Evolutionary conservation across 345 rosid species (phyloP), one percentile per base, ranked within the genome.

Genomic region (Moricandia arvensis): DNA sequence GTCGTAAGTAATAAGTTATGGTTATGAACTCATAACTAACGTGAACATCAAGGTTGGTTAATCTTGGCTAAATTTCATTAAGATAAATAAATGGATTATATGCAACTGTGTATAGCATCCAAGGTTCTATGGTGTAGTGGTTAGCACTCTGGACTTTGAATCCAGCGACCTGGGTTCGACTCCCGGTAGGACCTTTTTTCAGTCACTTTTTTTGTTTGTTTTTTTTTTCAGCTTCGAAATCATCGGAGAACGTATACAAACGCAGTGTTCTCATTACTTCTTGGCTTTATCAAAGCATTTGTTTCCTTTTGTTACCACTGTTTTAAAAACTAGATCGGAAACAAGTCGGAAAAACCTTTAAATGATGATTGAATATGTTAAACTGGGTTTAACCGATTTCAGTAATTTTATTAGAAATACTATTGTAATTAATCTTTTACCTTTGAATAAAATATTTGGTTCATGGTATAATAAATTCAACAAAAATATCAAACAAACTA

Each of bases 61-160:
- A 21, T 1, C 24, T 21, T 21, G 2, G 24, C 1, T 21, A 21
- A 2, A 21, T 21, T 21, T 1, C 1, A 21, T 21, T 21, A 21
- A n/a, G n/a, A 8, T 3, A 41, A 30, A 30, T 29, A 7, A n/a
- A n/a, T n/a, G n/a, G 0, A 0, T 0, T 4, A 1, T 5, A 3
- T 12, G 21, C 0, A 13, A 0, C 4, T 0, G 0, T 2, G 0
- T 0, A 3, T 0, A 0, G 2, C 63, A 38, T 2, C 15, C 5
- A 1, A 8, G 92, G 91, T 90, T 89, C 86, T 81, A 85, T 87
- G 98, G 97, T 90, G 93, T 89, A 85, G 90, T 86, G 91, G 96
- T 90, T 88, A 90, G 96, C 95, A 90, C 91, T 86, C 86, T 87
- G 95, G 90, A 89, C 89, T 88, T 90, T 87, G 96, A 89, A 93